Conservation (phyloP, 75 land plant species). For the Selaginella tamariscina region DNA sequence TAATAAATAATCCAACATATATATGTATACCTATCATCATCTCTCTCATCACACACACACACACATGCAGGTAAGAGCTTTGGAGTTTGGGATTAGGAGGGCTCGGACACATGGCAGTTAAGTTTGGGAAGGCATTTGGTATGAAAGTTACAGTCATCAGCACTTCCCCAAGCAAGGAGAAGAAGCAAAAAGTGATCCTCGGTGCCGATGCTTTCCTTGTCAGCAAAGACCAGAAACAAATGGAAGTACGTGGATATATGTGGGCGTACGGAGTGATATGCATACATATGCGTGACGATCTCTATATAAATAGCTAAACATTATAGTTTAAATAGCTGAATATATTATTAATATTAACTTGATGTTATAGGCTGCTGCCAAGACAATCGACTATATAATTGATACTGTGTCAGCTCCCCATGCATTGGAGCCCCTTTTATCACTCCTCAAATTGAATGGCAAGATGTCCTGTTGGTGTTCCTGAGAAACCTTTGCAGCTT, state of each 20-base stretch:
- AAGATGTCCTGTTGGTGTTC: conserved; percentile 49
- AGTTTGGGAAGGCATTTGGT: conserved; percentile 51
- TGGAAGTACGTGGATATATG: conserved; percentile 46
- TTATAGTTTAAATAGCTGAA: too few relatives aligned
- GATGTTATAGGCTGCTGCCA: conserved; percentile 4
- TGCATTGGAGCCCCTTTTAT: conserved; percentile 52
- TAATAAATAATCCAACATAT: too few relatives aligned
- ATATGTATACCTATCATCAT: too few relatives aligned
- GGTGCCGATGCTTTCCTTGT: conserved; percentile 60
- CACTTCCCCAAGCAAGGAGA: conserved; percentile 47
- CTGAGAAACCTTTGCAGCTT: conserved; percentile 41
- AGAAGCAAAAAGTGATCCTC: conserved; percentile 33
- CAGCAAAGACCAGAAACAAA: conserved; percentile 38
- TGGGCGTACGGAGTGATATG: too few relatives aligned
- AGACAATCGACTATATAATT: conserved; percentile 58
- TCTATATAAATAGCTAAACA: too few relatives aligned
- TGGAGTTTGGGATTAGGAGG: conserved; percentile 45
- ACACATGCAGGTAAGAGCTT: too few relatives aligned
- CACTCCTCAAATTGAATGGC: conserved; percentile 53
- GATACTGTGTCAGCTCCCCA: conserved; percentile 34
- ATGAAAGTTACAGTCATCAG: conserved; percentile 55
- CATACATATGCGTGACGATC: too few relatives aligned
- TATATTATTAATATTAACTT: too few relatives aligned
- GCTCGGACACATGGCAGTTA: conserved; percentile 57
- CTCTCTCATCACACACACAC: too few relatives aligned